Conservation (phyloP, 2,329 filamentous ascomycete species). For the Incumbomyces lentus region DNA sequence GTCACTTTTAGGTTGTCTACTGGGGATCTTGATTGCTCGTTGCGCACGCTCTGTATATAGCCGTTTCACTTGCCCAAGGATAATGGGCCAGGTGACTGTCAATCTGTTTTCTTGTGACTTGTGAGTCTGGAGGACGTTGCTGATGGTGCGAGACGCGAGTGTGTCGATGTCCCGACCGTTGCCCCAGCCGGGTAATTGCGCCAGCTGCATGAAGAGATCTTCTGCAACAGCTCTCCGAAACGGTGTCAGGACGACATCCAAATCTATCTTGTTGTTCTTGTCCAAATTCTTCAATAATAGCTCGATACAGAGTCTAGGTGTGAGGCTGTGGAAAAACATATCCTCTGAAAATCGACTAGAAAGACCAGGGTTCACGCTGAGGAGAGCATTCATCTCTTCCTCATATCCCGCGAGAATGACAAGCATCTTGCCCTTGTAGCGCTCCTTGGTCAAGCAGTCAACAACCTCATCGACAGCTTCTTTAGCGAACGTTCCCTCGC, state of each 20-base stretch:
- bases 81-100: not conserved
- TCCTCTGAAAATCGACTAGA: constrained; percentile 10
- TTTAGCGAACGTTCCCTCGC: constrained; percentile 49
- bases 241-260: not conserved
- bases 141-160: constrained; percentile 3
- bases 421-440: constrained; percentile 10
- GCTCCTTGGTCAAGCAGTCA: constrained; percentile 12
- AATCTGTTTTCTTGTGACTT: not conserved
- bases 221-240: not conserved
- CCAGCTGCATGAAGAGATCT: constrained; percentile 5
- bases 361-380: constrained; percentile 9
- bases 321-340: constrained; percentile 27
- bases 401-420: constrained; percentile 15
- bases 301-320: constrained; percentile 33
- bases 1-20: not conserved
- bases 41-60: not conserved
- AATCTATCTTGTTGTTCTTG: constrained; percentile 2
- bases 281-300: constrained; percentile 28
- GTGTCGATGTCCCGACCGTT: constrained; percentile 13
- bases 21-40: not conserved
- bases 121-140: constrained; percentile 1
- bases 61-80: not conserved
- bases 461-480: constrained; percentile 28
- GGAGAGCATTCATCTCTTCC: constrained; percentile 9
- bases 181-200: constrained; percentile 6